phyloP scores from a whole-genome alignment of 176 grass and related monocot genomes.

The Poa pratensis region DNA sequence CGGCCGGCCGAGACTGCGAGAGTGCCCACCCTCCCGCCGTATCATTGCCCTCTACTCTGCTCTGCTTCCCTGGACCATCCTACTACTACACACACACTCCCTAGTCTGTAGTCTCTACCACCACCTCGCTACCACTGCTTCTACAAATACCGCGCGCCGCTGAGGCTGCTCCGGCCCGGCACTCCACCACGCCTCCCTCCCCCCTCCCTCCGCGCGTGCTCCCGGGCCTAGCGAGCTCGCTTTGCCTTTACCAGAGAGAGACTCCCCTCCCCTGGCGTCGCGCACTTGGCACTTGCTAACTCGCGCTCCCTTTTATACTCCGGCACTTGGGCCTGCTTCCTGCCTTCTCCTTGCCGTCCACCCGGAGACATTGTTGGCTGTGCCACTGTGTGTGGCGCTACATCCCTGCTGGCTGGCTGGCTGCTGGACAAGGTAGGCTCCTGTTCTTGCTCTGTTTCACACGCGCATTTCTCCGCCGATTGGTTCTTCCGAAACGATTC shows the following conservation, averaged over 20 bases:
- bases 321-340: background rate
- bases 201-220: constrained; percentile 43
- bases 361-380: background rate
- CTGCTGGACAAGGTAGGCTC: background rate
- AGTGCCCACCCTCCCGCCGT: background rate
- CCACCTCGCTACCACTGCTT: background rate
- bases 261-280: background rate
- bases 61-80: background rate
- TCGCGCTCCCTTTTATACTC: constrained; percentile 2
- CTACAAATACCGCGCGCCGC: too few relatives aligned
- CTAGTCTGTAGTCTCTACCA: too few relatives aligned
- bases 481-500: constrained; percentile 17
- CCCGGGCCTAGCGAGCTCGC: constrained; percentile 21
- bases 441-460: background rate
- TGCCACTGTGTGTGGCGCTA: background rate
- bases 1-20: too few relatives aligned
- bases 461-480: background rate
- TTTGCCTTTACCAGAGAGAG: constrained; percentile 13
- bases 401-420: background rate
- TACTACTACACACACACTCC: background rate
- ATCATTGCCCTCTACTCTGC: constrained; percentile 35
- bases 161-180: too few relatives aligned
- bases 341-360: background rate
- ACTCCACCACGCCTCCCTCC: constrained; percentile 4
- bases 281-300: constrained; percentile 21